Evolutionary conservation across 1,284 basidiomycete genomes (phyloP).

Genomic region (Heterobasidion irregulare): DNA sequence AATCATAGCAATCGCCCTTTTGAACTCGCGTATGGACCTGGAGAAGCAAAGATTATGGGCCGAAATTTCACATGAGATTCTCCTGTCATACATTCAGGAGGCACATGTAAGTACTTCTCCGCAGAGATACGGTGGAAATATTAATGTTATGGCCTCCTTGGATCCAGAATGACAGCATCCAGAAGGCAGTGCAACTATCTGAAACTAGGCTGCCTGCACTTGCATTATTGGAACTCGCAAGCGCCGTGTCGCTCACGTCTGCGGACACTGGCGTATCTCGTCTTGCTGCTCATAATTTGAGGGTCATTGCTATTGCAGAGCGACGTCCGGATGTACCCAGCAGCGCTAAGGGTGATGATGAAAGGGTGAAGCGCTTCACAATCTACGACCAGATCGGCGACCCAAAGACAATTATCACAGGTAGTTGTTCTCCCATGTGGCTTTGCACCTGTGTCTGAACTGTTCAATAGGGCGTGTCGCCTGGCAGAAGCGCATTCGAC

Average conservation of each 20-base stretch:
- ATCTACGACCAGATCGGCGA: constrained; percentile 75
- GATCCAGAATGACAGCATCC: constrained; percentile 5
- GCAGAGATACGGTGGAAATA: not conserved
- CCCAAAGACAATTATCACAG: constrained; percentile 57
- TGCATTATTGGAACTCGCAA: constrained; percentile 59
- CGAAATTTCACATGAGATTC: constrained; percentile 47
- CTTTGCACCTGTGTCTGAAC: not conserved
- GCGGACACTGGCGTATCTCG: constrained; percentile 57
- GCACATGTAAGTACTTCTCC: constrained; percentile 7
- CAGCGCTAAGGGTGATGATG: constrained; percentile 43
- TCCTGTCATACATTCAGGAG: constrained; percentile 19
- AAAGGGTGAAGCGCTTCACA: constrained; percentile 56
- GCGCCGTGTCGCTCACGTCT: constrained; percentile 63
- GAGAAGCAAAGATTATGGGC: constrained; percentile 63
- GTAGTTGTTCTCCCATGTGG: constrained; percentile 30
- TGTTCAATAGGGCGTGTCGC: constrained; percentile 9
- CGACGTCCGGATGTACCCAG: constrained; percentile 49
- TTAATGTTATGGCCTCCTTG: not conserved
- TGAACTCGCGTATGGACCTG: constrained; percentile 48
- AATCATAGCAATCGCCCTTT: constrained; percentile 47
- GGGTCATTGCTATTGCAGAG: constrained; percentile 59
- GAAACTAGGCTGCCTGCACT: constrained; percentile 51
- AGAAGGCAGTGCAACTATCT: constrained; percentile 29
- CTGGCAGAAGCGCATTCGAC: constrained; percentile 76
- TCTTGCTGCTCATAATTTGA: constrained; percentile 58